Conservation (phyloP, 345 rosid genomes). For the Alliaria petiolata region DNA sequence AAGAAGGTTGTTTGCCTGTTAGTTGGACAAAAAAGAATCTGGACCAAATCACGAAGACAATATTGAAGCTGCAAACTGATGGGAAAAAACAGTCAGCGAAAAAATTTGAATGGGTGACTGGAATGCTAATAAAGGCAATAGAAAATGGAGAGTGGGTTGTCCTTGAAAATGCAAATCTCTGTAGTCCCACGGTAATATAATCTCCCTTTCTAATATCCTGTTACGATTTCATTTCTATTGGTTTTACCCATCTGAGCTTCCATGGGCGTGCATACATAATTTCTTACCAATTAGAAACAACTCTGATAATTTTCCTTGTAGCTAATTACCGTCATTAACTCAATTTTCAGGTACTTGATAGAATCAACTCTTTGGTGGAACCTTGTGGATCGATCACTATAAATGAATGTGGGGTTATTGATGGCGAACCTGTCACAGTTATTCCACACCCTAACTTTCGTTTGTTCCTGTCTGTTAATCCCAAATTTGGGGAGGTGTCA, state of each 20-base stretch:
- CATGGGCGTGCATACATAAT: neutral
- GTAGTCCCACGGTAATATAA: conserved; percentile 82
- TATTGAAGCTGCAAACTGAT: conserved; percentile 55
- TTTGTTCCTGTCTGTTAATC: conserved; percentile 84
- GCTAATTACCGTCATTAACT: conserved; percentile 1
- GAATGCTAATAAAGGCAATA: conserved; percentile 74
- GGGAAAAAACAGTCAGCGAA: conserved; percentile 51
- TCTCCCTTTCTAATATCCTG: conserved; percentile 7
- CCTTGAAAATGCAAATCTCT: conserved; percentile 90
- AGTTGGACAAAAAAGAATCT: conserved; percentile 56
- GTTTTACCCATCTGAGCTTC: conserved; percentile 6
- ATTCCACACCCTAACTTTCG: conserved; percentile 83
- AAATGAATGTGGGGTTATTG: conserved; percentile 81
- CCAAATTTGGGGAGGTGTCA: conserved; percentile 85
- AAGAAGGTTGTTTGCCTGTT: conserved; percentile 33
- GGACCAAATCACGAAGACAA: conserved; percentile 41
- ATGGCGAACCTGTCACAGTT: conserved; percentile 80
- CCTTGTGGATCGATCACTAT: conserved; percentile 80
- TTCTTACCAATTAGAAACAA: neutral
- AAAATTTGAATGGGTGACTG: conserved; percentile 96
- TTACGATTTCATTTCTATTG: neutral
- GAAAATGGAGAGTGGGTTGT: conserved; percentile 97
- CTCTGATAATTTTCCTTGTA: neutral
- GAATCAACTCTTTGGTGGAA: conserved; percentile 96
- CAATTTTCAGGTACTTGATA: conserved; percentile 75